These are phyloP conservation scores for Cryptococcus sp. DNA, from an alignment of 1,284 basidiomycete species.

Conservation along the genomic window DNA sequence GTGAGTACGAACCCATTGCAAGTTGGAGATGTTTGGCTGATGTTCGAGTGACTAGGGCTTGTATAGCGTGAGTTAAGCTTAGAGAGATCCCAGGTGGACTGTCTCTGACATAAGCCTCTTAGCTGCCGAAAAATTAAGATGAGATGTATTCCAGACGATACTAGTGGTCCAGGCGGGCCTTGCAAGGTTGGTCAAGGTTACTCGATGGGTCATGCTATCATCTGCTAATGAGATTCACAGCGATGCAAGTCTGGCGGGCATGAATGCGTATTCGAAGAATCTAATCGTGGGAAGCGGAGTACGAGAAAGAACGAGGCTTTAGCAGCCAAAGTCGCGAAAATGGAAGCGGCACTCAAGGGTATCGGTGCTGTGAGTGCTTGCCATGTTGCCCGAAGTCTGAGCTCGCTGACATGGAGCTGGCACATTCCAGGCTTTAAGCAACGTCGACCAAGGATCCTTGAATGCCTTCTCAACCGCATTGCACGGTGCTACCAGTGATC, in stretches of 20 bases:
- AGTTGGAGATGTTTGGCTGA: not conserved
- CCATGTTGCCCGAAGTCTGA: not conserved
- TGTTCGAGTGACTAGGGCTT: conserved; percentile 27
- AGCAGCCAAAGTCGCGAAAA: conserved; percentile 82
- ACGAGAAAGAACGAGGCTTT: conserved; percentile 82
- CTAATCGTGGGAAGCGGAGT: conserved; percentile 87
- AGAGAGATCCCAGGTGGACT: too few species aligned
- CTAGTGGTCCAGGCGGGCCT: conserved; percentile 68
- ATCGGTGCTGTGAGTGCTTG: conserved; percentile 39
- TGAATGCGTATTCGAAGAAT: conserved; percentile 93
- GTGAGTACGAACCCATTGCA: conserved; percentile 55
- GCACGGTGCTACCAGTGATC: conserved; percentile 38
- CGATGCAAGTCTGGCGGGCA: conserved; percentile 69
- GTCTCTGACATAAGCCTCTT: not conserved
- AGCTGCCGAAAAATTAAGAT: conserved; percentile 91
- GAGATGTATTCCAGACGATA: conserved; percentile 89
- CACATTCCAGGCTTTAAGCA: conserved; percentile 59
- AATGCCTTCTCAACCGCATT: conserved; percentile 45
- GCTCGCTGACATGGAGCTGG: conserved; percentile 5
- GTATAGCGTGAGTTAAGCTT: conserved; percentile 39
- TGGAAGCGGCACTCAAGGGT: conserved; percentile 82
- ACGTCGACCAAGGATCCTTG: conserved; percentile 66
- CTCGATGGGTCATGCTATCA: not conserved
- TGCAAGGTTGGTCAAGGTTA: conserved; percentile 63
- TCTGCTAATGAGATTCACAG: conserved; percentile 42